Percentiles rank a stretch among this genome's conserved stretches.
Evolutionary conservation across 75 land plant genomes (phyloP).

Genomic region (Isoetes taiwanensis): DNA sequence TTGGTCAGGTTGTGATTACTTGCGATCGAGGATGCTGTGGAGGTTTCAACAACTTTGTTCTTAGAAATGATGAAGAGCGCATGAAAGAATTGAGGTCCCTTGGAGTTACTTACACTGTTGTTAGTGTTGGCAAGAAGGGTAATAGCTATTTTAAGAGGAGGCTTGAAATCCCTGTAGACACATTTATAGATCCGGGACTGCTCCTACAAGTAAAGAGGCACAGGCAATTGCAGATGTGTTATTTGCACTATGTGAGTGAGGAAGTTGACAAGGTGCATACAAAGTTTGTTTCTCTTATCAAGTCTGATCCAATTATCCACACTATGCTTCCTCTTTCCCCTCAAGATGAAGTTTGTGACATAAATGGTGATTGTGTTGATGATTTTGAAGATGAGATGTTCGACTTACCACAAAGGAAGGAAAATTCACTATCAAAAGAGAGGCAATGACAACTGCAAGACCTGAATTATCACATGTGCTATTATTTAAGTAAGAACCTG

Average conservation of each 20-base stretch:
- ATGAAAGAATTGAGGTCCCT: constrained; percentile 24
- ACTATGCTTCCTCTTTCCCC: constrained; percentile 51
- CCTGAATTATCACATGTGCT: constrained; percentile 27
- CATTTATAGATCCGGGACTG: constrained; percentile 22
- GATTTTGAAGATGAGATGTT: constrained; percentile 63
- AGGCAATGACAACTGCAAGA: constrained; percentile 24
- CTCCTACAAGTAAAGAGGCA: constrained; percentile 46
- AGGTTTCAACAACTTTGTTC: constrained; percentile 43
- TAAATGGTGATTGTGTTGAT: constrained; percentile 48
- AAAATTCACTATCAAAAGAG: constrained; percentile 39
- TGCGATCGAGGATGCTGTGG: constrained; percentile 63
- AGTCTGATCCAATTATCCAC: constrained; percentile 55
- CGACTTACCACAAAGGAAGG: constrained; percentile 50
- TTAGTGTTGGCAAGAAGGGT: constrained; percentile 55
- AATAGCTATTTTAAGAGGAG: constrained; percentile 36
- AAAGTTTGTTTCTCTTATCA: constrained; percentile 50
- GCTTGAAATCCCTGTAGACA: constrained; percentile 43
- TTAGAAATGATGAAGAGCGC: constrained; percentile 42
- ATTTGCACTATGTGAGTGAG: constrained; percentile 42
- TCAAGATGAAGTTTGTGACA: constrained; percentile 52
- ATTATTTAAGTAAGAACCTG: constrained; percentile 55
- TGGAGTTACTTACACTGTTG: constrained; percentile 28
- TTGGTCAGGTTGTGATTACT: constrained; percentile 51
- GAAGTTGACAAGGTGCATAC: constrained; percentile 62
- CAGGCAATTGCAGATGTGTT: constrained; percentile 61